Evolutionary conservation across 805 yeast species (phyloP).

Genomic region (Candida suzukii): DNA sequence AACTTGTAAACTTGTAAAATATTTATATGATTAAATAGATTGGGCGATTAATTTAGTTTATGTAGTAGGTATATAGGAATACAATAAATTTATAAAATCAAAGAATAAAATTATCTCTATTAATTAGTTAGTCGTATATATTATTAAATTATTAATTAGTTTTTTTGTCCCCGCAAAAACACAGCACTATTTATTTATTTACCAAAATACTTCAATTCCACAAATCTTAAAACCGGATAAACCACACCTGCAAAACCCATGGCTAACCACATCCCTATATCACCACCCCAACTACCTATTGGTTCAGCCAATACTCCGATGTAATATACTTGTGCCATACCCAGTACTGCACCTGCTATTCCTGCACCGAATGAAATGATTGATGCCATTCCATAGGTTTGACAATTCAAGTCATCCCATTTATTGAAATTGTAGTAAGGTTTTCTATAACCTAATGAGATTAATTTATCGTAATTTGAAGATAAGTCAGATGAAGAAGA

Average conservation of each 20-base stretch:
- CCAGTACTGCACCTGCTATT: conserved; percentile 74
- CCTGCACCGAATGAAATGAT: conserved; percentile 59
- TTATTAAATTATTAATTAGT: background rate
- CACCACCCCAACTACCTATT: conserved; percentile 68
- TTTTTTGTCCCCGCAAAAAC: background rate
- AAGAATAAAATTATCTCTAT: no score
- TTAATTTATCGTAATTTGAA: conserved; percentile 3
- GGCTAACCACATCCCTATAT: conserved; percentile 74
- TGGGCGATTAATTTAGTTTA: background rate
- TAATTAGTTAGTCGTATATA: background rate
- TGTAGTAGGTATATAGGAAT: no score
- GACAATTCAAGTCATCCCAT: conserved; percentile 57
- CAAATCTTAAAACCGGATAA: conserved; percentile 60
- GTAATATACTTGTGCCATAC: conserved; percentile 86
- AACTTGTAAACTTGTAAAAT: no score
- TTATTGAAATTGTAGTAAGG: conserved; percentile 62
- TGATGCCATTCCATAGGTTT: conserved; percentile 73
- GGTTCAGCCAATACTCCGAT: conserved; percentile 64
- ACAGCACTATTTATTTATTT: conserved; percentile 7
- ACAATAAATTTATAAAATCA: no score
- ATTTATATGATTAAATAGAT: no score
- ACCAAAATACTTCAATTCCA: conserved; percentile 54
- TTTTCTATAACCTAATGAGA: background rate
- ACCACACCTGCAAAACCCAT: conserved; percentile 61
- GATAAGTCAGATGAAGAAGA: background rate